Percentiles rank a stretch among this genome's conserved stretches.
Evolutionary conservation across 495 filamentous ascomycete species (phyloP).

Genomic region (Aspergillus conjunctus): DNA sequence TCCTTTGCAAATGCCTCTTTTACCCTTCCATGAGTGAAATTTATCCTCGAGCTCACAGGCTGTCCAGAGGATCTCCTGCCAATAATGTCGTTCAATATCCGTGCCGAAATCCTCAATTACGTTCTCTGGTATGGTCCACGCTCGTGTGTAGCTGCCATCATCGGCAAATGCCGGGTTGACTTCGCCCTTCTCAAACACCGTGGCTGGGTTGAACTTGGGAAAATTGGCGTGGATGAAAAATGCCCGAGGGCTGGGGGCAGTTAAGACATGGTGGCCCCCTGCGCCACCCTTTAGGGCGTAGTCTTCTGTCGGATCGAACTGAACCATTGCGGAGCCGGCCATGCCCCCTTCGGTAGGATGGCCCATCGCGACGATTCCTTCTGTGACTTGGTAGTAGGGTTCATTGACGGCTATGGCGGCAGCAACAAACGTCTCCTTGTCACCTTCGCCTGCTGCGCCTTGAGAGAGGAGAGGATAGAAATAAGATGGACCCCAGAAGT

Average conservation of each 20-base stretch:
- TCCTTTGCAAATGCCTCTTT: constrained; percentile 34
- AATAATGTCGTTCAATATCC: constrained; percentile 54
- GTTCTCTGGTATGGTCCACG: constrained; percentile 47
- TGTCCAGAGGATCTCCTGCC: constrained; percentile 50
- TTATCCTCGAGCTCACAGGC: constrained; percentile 50
- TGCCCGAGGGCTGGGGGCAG: constrained; percentile 24
- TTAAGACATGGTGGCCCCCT: constrained; percentile 28
- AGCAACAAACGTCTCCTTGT: constrained; percentile 60
- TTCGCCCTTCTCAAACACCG: constrained; percentile 39
- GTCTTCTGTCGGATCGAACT: constrained; percentile 46
- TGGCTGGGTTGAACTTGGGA: constrained; percentile 53
- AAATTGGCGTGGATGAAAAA: constrained; percentile 56
- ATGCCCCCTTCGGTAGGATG: constrained; percentile 58
- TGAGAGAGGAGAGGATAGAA: constrained; percentile 57
- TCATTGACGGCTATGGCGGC: constrained; percentile 48
- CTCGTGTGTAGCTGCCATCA: constrained; percentile 40
- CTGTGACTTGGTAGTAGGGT: constrained; percentile 62
- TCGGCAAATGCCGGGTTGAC: constrained; percentile 39
- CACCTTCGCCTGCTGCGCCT: constrained; percentile 56
- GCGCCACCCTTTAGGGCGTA: constrained; percentile 30
- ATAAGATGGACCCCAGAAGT: constrained; percentile 54
- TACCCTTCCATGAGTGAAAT: constrained; percentile 37
- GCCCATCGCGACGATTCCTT: constrained; percentile 78
- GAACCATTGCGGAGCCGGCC: constrained; percentile 47
- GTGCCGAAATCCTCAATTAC: constrained; percentile 38